phyloP scores from a whole-genome alignment of 768 basidiomycete genomes.

The Megacollybia marginata region DNA sequence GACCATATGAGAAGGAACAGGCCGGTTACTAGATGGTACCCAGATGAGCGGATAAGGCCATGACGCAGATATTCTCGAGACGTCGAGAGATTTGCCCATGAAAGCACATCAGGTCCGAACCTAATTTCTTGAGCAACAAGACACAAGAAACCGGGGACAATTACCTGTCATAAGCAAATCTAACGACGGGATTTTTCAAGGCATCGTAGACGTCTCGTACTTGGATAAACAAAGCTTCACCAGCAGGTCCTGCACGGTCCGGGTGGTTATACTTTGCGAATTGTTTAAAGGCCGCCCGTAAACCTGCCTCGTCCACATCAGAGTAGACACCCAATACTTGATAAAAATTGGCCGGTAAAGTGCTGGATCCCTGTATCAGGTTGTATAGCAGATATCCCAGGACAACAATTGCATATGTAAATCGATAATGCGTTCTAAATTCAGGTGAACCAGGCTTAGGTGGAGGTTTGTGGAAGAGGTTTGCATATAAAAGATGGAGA shows the following conservation, averaged over 20 bases:
- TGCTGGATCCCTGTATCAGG: slow-evolving; percentile 46
- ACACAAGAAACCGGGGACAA: neutral
- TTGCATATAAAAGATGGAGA: slow-evolving; percentile 30
- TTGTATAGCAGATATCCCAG: slow-evolving; percentile 62
- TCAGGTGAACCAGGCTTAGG: slow-evolving; percentile 34
- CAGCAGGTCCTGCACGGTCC: slow-evolving; percentile 52
- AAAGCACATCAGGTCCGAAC: slow-evolving; percentile 69
- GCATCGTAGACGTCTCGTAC: slow-evolving; percentile 74
- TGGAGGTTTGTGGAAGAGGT: slow-evolving; percentile 23
- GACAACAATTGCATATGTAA: slow-evolving; percentile 56
- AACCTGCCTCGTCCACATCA: slow-evolving; percentile 52
- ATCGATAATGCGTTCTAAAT: slow-evolving; percentile 54
- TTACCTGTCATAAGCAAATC: slow-evolving; percentile 85
- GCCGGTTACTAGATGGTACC: slow-evolving; percentile 60
- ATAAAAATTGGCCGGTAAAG: slow-evolving; percentile 69
- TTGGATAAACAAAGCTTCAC: slow-evolving; percentile 60
- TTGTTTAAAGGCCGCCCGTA: slow-evolving; percentile 67
- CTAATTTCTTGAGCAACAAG: slow-evolving; percentile 26
- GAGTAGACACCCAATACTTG: slow-evolving; percentile 60
- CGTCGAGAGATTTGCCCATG: slow-evolving; percentile 57
- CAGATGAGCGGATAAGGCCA: slow-evolving; percentile 54
- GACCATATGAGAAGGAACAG: slow-evolving; percentile 56
- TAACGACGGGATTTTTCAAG: slow-evolving; percentile 63
- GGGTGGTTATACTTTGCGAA: slow-evolving; percentile 76
- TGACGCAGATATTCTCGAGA: slow-evolving; percentile 60